phyloP scores from a whole-genome alignment of 768 basidiomycete genomes.

The Cubamyces sp. region DNA sequence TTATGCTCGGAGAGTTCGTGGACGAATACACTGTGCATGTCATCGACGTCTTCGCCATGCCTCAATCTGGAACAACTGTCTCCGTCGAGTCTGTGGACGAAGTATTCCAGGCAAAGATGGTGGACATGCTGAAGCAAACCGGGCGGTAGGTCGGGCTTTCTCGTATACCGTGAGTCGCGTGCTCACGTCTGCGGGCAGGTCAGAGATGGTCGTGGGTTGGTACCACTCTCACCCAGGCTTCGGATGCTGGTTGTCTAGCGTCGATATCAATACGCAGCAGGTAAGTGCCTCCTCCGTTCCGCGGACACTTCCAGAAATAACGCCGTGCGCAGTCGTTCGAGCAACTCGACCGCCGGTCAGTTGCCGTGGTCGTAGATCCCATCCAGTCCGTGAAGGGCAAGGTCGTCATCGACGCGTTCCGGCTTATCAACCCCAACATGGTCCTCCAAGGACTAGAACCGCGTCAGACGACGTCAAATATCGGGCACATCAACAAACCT shows the following conservation, averaged over 20 bases:
- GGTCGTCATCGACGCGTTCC: conserved; percentile 99
- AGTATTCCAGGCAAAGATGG: conserved; percentile 97
- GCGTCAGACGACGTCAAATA: conserved; percentile 96
- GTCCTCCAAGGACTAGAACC: conserved; percentile 93
- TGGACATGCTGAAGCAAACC: conserved; percentile 99
- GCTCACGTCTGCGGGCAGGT: conserved; percentile 46
- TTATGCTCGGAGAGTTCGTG: conserved; percentile 97
- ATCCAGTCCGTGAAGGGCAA: conserved; percentile 99
- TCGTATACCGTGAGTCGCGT: background rate
- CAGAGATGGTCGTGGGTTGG: conserved; percentile 99
- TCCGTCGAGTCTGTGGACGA: conserved; percentile 98
- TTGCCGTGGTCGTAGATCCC: conserved; percentile 97
- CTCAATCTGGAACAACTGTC: conserved; percentile 95
- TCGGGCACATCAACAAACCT: conserved; percentile 99
- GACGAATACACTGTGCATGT: conserved; percentile 96
- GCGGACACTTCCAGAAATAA: conserved; percentile 9
- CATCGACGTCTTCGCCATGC: conserved; percentile 99
- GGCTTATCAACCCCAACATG: conserved; percentile 90
- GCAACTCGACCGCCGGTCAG: conserved; percentile 88
- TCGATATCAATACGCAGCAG: conserved; percentile 99
- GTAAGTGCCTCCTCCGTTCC: conserved; percentile 40
- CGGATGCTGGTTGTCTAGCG: conserved; percentile 98
- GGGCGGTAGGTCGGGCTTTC: conserved; percentile 70
- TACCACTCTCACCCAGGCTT: conserved; percentile 99
- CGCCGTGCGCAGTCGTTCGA: conserved; percentile 81